Conservation (phyloP, 225 moss, liverwort and hornwort genomes). For the Polytrichum commune region DNA sequence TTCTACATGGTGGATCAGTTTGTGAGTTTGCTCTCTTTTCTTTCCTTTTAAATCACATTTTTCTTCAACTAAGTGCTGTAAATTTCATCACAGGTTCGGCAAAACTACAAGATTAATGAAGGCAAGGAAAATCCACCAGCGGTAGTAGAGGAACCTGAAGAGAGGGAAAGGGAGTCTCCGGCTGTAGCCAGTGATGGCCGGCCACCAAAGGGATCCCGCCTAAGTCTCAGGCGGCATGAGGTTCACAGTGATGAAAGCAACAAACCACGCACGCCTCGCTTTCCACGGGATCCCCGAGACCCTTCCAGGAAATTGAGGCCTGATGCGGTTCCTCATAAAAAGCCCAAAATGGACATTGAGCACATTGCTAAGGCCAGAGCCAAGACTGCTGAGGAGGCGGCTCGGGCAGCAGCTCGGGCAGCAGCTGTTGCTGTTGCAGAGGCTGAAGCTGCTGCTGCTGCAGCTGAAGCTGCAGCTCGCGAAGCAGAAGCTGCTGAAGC, state of each 20-base stretch:
- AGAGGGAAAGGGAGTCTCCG: slow-evolving; percentile 55
- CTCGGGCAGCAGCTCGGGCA: slow-evolving; percentile 89
- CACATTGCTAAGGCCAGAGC: slow-evolving; percentile 81
- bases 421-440: slow-evolving; percentile 96
- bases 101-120: slow-evolving; percentile 88
- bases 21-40: neutral
- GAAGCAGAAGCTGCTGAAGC: slow-evolving; percentile 96
- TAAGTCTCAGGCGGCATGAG: slow-evolving; percentile 66
- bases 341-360: slow-evolving; percentile 73
- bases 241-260: slow-evolving; percentile 75
- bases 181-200: slow-evolving; percentile 62
- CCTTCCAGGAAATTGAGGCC: slow-evolving; percentile 78
- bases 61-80: too few relatives aligned
- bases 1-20: neutral
- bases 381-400: slow-evolving; percentile 94
- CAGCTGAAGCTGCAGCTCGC: slow-evolving; percentile 91
- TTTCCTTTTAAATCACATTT: too few relatives aligned
- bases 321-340: slow-evolving; percentile 55
- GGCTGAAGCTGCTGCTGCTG: slow-evolving; percentile 92
- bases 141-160: slow-evolving; percentile 52
- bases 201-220: slow-evolving; percentile 58
- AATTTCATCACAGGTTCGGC: slow-evolving; percentile 39
- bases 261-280: slow-evolving; percentile 73
- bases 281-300: slow-evolving; percentile 88
- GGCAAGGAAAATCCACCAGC: slow-evolving; percentile 49